phyloP scores from a whole-genome alignment of 495 filamentous ascomycete species.

The Saxophila tyrrhenica region DNA sequence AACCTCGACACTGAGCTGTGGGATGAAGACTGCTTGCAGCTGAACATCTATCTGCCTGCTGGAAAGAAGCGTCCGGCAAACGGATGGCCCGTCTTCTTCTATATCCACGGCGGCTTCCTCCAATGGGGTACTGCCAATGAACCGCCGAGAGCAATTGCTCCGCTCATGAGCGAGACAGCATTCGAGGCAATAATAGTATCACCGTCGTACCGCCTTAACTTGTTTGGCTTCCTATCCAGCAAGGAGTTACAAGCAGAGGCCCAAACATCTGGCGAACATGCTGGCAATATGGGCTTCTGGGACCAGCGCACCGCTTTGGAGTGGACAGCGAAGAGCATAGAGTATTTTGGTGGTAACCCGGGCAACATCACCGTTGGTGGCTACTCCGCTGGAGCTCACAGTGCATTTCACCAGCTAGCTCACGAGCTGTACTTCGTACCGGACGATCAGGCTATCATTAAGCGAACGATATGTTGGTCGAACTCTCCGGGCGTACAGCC shows the following conservation, averaged over 20 bases:
- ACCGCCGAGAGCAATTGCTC: constrained; percentile 13
- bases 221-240: constrained; percentile 32
- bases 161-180: constrained; percentile 25
- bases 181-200: constrained; percentile 26
- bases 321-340: constrained; percentile 32
- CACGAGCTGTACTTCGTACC: constrained; percentile 41
- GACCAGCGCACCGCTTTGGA: constrained; percentile 32
- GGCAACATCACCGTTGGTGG: constrained; percentile 32
- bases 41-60: constrained; percentile 37
- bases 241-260: constrained; percentile 21
- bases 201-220: constrained; percentile 32
- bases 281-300: constrained; percentile 32
- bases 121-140: constrained; percentile 44
- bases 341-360: constrained; percentile 28
- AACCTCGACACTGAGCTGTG: constrained; percentile 15
- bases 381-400: constrained; percentile 31
- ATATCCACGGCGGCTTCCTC: constrained; percentile 46
- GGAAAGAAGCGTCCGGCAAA: constrained; percentile 13
- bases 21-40: constrained; percentile 39
- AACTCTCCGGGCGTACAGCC: constrained; percentile 48
- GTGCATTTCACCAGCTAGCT: constrained; percentile 44
- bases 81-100: constrained; percentile 33
- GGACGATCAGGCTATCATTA: constrained; percentile 31
- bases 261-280: constrained; percentile 8
- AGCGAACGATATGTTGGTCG: constrained; percentile 42